A percentile compares a stretch with the other conserved stretches of the same genome.
Conservation (phyloP, 1,284 basidiomycete species). For the Cryptococcus maquisensis region DNA sequence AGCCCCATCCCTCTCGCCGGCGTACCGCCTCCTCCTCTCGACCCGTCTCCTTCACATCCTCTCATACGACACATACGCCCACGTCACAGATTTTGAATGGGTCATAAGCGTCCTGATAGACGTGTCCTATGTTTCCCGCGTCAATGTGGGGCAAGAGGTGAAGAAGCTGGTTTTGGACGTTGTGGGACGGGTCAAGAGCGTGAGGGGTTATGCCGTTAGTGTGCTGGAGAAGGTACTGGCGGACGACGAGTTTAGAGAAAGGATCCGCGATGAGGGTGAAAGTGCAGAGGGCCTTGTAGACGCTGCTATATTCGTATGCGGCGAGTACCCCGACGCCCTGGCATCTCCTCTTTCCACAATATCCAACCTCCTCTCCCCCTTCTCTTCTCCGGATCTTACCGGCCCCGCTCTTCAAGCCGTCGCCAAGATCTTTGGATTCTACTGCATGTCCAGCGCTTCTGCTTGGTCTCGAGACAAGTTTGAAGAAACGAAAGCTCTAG, state of each 20-base stretch:
- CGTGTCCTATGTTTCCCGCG: conserved; percentile 76
- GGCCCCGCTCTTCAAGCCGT: conserved; percentile 76
- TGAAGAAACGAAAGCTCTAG: conserved; percentile 57
- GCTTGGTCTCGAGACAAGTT: conserved; percentile 58
- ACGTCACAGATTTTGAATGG: conserved; percentile 93
- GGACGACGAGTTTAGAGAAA: conserved; percentile 65
- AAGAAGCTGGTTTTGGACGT: conserved; percentile 83
- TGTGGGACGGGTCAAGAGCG: conserved; percentile 70
- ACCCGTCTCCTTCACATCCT: conserved; percentile 78
- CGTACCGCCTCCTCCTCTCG: conserved; percentile 77
- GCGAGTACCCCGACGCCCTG: conserved; percentile 62
- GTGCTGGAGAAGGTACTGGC: conserved; percentile 72
- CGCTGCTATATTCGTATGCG: conserved; percentile 92
- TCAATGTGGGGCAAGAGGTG: conserved; percentile 68
- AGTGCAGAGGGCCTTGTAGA: conserved; percentile 75
- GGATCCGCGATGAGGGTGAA: conserved; percentile 52
- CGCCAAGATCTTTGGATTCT: conserved; percentile 80
- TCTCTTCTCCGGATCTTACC: conserved; percentile 60
- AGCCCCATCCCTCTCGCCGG: conserved; percentile 55
- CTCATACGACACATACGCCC: conserved; percentile 74
- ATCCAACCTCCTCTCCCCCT: conserved; percentile 55
- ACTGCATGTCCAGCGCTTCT: conserved; percentile 68
- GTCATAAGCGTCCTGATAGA: conserved; percentile 89
- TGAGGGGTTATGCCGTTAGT: conserved; percentile 71
- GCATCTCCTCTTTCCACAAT: conserved; percentile 46